Evolutionary conservation across 2,329 filamentous ascomycete genomes (phyloP).

Genomic region (Epichloe baconii): DNA sequence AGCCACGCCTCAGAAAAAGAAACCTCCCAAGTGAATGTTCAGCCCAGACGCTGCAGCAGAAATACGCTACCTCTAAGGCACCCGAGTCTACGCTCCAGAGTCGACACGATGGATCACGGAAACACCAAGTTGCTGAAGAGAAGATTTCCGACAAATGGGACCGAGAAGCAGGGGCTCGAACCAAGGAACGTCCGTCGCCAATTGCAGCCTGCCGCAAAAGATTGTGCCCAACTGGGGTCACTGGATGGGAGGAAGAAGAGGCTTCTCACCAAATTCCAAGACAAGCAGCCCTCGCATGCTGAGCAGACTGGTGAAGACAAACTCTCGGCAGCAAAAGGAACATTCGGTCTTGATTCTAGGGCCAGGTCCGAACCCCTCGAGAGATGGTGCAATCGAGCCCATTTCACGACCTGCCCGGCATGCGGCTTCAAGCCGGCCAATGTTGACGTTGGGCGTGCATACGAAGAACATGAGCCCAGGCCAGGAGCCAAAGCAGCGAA

Average conservation of each 20-base stretch:
- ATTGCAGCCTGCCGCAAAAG: background rate
- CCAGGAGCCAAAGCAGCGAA: background rate
- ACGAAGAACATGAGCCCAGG: background rate
- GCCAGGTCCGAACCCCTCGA: background rate
- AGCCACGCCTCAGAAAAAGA: background rate
- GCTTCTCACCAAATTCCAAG: background rate
- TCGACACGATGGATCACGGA: background rate
- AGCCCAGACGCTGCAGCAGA: background rate
- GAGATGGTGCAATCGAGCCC: background rate
- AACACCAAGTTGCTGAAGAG: background rate
- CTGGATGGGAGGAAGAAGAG: slow-evolving; percentile 8
- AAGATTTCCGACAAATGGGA: background rate
- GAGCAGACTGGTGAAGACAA: background rate
- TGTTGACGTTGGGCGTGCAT: background rate
- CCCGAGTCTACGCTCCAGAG: background rate
- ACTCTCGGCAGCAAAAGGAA: background rate
- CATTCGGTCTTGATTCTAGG: background rate
- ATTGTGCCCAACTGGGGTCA: slow-evolving; percentile 3
- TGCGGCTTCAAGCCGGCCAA: slow-evolving; percentile 4
- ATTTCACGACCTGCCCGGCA: background rate
- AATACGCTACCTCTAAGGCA: background rate
- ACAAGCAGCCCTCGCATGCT: background rate
- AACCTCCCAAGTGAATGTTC: background rate
- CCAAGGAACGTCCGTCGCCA: background rate
- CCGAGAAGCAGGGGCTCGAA: background rate